Percentiles rank a stretch among this genome's conserved stretches.
Conservation (phyloP, 345 rosid genomes). For the Crucihimalaya himalaica region DNA sequence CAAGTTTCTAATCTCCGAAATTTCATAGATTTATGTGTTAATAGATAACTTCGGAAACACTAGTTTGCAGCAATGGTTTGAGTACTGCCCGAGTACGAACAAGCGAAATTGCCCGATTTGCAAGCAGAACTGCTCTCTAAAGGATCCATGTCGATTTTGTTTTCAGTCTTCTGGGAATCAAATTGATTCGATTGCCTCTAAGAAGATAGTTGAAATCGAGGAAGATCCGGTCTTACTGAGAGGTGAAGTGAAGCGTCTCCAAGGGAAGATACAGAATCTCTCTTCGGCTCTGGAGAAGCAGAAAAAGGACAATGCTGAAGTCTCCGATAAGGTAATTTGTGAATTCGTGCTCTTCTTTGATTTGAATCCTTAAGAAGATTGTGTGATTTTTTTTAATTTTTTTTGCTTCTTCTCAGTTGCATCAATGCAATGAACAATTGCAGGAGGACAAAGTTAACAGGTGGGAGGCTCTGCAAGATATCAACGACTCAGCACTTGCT, state of each 20-base stretch:
- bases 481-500: conserved; percentile 50
- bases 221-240: conserved; percentile 61
- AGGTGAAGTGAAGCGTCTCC: conserved; percentile 61
- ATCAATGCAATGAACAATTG: conserved; percentile 49
- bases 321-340: conserved; percentile 57
- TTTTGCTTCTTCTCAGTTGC: conserved; percentile 49
- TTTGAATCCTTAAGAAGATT: neutral
- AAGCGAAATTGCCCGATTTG: conserved; percentile 88
- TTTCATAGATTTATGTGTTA: too few relatives aligned
- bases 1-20: too few relatives aligned
- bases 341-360: neutral
- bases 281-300: conserved; percentile 48
- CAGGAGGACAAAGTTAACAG: conserved; percentile 53
- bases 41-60: conserved; percentile 36
- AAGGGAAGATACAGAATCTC: conserved; percentile 58
- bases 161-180: conserved; percentile 80
- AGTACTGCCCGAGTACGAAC: conserved; percentile 63
- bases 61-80: conserved; percentile 98
- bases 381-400: neutral
- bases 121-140: conserved; percentile 63
- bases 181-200: conserved; percentile 40
- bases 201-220: conserved; percentile 39
- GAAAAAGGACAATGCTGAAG: conserved; percentile 52
- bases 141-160: conserved; percentile 64
- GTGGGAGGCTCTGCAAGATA: conserved; percentile 62